Base-by-base conservation (phyloP, 139 green algal species). In the Micractinium sp. region DNA sequence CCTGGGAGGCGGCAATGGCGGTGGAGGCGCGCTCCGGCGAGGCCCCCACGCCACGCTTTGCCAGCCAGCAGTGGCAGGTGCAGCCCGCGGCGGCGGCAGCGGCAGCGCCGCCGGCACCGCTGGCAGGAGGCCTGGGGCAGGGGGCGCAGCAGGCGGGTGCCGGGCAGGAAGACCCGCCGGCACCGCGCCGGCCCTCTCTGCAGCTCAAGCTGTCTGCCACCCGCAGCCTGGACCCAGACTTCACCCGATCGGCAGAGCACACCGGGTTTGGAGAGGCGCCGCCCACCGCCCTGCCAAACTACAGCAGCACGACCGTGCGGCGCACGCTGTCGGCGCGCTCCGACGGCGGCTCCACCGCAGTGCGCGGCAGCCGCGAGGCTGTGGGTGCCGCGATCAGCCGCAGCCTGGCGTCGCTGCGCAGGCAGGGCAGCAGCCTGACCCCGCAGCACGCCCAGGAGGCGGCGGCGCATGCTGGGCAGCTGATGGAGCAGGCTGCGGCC, bases 141-240 rank as follows among this genome's bases (percentile, higher is more conserved):
- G 76, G 76, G 35, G 76, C 18, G 12, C 36, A 81, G 78, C 41
- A 84, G 41, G 39, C 35, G 39, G 76, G 39, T 33, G 36, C 22
- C 18, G 25, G 29, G 74, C 31, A 38, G 31, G 29, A 1, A 39
- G 39, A 84, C 0, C 12, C 81, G 82, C 18, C 7, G 61, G 7
- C 60, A 2, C 27, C 25, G n/a, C 56, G 35, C 76, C 76, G 60
- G 2, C 82, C 82, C 20, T 60, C 31, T 60, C 82, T 86, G 60
- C 82, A 86, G 82, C 60, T 86, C 53, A 67, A 66, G 7, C 60
- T 86, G 61, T 76, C 82, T 35, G 61, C 82, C 61, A 77, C 56
- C 82, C 82, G 82, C 60, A 86, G 82, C 82, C 27, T 86, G 61
- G 82, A 86, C 33, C 61, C 82, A 22, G 82, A 77, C 20, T 86